Conservation (phyloP, 371 early-diverging fungal genomes). For the Mucor irregularis region DNA sequence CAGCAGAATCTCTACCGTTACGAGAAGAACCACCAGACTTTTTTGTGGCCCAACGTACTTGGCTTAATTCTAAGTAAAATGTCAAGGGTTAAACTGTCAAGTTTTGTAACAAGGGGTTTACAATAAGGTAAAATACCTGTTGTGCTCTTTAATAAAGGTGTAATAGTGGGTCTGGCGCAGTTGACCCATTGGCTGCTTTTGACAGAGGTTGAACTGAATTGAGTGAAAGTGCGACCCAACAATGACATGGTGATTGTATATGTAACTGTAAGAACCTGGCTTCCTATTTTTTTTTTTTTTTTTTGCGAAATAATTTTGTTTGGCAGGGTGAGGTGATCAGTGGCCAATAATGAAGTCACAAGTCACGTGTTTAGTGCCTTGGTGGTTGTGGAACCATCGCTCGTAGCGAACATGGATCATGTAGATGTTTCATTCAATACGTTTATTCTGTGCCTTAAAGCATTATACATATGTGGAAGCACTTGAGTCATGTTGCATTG, state of each 20-base stretch:
- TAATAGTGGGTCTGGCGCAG: constrained; percentile 7
- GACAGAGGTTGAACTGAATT: constrained; percentile 14
- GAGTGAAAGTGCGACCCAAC: constrained; percentile 19
- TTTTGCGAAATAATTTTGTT: too few relatives aligned
- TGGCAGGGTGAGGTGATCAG: too few relatives aligned
- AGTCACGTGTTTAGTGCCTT: too few relatives aligned
- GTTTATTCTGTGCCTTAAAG: too few relatives aligned
- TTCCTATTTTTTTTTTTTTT: constrained; percentile 5
- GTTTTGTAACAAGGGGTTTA: neutral
- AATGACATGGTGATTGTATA: constrained; percentile 14
- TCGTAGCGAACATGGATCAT: too few relatives aligned
- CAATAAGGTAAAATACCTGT: constrained; percentile 4
- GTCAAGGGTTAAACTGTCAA: neutral
- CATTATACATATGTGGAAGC: too few relatives aligned
- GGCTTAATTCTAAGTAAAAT: constrained; percentile 27
- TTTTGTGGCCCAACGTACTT: constrained; percentile 91
- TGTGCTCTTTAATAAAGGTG: constrained; percentile 16
- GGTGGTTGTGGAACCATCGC: too few relatives aligned
- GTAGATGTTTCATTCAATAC: too few relatives aligned
- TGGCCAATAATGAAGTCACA: too few relatives aligned
- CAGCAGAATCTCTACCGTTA: constrained; percentile 93
- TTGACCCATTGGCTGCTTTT: neutral
- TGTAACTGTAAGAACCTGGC: constrained; percentile 4
- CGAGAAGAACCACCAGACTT: constrained; percentile 90
- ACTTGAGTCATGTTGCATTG: too few relatives aligned